Evolutionary conservation across 257 asterid species (phyloP), one percentile per base, ranked within the genome.

Genomic region (Fraxinus anomala): DNA sequence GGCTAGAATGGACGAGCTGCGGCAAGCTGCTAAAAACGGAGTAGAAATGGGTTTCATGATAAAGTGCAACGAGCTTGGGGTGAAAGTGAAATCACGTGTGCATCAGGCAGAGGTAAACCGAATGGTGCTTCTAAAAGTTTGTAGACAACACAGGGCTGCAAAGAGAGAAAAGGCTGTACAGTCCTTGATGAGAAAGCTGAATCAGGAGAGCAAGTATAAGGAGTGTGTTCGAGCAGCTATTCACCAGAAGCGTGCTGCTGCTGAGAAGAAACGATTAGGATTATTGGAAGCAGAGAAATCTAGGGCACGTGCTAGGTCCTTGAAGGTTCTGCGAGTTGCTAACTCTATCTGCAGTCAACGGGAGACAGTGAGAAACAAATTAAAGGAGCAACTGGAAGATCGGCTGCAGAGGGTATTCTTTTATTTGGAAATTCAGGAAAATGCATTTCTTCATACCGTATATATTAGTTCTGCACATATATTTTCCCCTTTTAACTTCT

Each of bases 141-240:
- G 68, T 73, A 34, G 79, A 42, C 81, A 83, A 30, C 54, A 63
- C 33, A 77, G 73, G 77, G 86, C 76, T 71, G 80, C 81, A 66
- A 74, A 11, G 59, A 82, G 76, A 72, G 86, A 82, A 23, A 76
- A 74, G 71, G 81, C 77, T 26, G 76, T 65, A 65, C 83, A 82
- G 76, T 70, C 51, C 37, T 40, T 79, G 70, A 65, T 67, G 51
- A 82, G 78, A 80, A 79, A 69, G 72, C 61, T 63, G 44, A 75
- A 26, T 77, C 82, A 70, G 54, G 80, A 82, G 78, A 79, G 76
- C 51, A 82, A 75, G 51, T 79, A 79, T 65, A 82, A 63, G 68
- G 86, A 82, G 21, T 70, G 79, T 47, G 74, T 82, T 65, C 76
- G 76, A 68, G 86, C 83, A 61, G 86, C 86, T 70, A 79, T 75